A percentile compares a stretch with the other conserved stretches of the same genome.
Conservation (phyloP, 805 yeast species). For the Metschnikowia arizonensis region DNA sequence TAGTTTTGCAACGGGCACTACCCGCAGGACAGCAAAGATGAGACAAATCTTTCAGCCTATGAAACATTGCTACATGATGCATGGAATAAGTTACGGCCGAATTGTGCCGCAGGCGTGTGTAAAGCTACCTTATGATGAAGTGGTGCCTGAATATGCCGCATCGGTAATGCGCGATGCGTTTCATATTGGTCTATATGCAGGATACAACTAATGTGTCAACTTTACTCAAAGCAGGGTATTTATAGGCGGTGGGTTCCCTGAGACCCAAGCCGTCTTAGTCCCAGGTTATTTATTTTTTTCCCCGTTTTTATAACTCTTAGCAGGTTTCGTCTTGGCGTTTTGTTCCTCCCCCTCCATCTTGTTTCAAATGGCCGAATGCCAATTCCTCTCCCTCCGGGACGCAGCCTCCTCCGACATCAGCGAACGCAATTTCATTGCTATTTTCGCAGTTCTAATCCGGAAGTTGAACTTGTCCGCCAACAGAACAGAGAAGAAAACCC, state of each 20-base stretch:
- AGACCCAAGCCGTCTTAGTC: not conserved
- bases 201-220: not conserved
- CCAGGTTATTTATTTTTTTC: too few relatives aligned
- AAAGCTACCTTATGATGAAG: too few relatives aligned
- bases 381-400: slow-evolving; percentile 1
- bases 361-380: not conserved
- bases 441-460: slow-evolving; percentile 49
- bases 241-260: not conserved
- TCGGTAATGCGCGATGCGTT: slow-evolving; percentile 1
- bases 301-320: too few relatives aligned
- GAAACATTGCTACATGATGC: not conserved
- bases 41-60: not conserved
- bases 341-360: not conserved
- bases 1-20: not conserved
- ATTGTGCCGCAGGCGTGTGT: not conserved
- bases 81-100: not conserved
- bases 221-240: not conserved
- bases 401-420: slow-evolving; percentile 26
- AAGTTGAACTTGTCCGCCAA: slow-evolving; percentile 30
- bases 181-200: slow-evolving; percentile 1
- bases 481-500: not conserved
- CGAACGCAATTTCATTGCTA: slow-evolving; percentile 54
- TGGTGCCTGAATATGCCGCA: not conserved
- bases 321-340: not conserved
- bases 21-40: not conserved